Evolutionary conservation across 768 basidiomycete genomes (phyloP), one percentile per base, ranked within the genome.

Genomic region (Lentinus tigrinus): DNA sequence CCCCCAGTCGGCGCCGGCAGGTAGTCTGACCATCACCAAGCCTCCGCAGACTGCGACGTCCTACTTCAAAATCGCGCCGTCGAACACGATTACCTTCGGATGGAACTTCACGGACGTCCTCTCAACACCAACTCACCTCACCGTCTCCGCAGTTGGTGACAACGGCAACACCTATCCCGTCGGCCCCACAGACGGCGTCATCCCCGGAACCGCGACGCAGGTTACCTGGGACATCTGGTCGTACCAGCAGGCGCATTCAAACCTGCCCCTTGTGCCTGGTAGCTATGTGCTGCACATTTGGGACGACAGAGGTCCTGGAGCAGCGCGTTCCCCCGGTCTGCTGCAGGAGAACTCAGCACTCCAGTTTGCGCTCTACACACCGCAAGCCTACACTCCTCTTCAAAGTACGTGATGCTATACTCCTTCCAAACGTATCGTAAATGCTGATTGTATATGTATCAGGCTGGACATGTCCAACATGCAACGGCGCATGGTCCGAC

Each of bases 111-210:
- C 91, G 16, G 78, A 79, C 56, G 76, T 98, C 40, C 74, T 88
- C 63, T 81, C 77, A 40, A 85, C 82, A 0, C 94, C 94, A 0
- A 82, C 85, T 3, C 78, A 78, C 63, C 81, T 96, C 58, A 95
- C 94, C 14, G 79, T 96, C 60, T 84, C 84, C 38, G 94, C 94
- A 27, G 79, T 87, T 43, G 89, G 90, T 72, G 85, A 86, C 14
- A 95, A 95, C 68, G 91, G 91, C 3, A 91, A 91, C 73, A 95
- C 93, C 1, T 98, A 93, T 70, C 83, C 91, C 16, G 90, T 96
- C 9, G 93, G 91, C 2, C 87, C 90, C 2, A 84, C 87, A 5
- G 77, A 88, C 65, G 88, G 90, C 2, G 73, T 86, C 27, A 82
- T 94, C 4, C 77, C 83, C 1, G 93, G 89, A 0, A 84, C 82